phyloP scores from a whole-genome alignment of 2,329 filamentous ascomycete genomes.

The Paraphaeosphaeria minitans region DNA sequence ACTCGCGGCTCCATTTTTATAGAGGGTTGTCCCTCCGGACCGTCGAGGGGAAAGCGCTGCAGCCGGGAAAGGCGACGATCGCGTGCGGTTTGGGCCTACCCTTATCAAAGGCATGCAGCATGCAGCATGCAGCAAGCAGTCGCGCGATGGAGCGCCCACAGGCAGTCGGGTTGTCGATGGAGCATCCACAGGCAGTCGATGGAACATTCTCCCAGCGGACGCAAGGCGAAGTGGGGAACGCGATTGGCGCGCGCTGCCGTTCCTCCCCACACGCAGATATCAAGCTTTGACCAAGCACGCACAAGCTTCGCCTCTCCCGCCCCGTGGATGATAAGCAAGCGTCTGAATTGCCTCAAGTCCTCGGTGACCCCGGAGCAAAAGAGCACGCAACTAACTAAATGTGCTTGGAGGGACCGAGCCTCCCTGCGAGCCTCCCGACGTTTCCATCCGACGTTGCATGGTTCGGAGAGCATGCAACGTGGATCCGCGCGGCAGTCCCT shows the following conservation, averaged over 20 bases:
- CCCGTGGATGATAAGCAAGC: slow-evolving; percentile 1
- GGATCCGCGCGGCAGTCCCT: neutral
- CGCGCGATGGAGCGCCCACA: too few relatives aligned
- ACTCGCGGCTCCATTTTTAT: neutral
- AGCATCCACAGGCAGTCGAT: neutral
- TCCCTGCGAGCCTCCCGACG: too few relatives aligned
- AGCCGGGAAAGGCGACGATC: neutral
- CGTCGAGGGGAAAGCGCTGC: neutral
- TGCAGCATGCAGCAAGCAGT: too few relatives aligned
- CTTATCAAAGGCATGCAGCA: slow-evolving; percentile 2
- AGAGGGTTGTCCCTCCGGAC: neutral
- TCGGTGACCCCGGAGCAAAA: neutral
- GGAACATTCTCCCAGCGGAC: neutral
- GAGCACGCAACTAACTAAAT: too few relatives aligned
- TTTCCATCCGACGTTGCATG: neutral
- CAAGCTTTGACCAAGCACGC: slow-evolving; percentile 9
- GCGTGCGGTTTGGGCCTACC: neutral
- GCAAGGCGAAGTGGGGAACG: neutral
- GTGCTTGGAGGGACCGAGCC: too few relatives aligned
- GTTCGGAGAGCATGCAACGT: neutral
- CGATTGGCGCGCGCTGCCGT: slow-evolving; percentile 1
- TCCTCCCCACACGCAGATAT: neutral
- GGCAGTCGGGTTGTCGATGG: too few relatives aligned
- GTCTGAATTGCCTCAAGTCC: neutral
- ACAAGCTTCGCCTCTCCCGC: slow-evolving; percentile 6